phyloP scores from a whole-genome alignment of 1,284 basidiomycete species.

The Tetrapyrgos nigripes region DNA sequence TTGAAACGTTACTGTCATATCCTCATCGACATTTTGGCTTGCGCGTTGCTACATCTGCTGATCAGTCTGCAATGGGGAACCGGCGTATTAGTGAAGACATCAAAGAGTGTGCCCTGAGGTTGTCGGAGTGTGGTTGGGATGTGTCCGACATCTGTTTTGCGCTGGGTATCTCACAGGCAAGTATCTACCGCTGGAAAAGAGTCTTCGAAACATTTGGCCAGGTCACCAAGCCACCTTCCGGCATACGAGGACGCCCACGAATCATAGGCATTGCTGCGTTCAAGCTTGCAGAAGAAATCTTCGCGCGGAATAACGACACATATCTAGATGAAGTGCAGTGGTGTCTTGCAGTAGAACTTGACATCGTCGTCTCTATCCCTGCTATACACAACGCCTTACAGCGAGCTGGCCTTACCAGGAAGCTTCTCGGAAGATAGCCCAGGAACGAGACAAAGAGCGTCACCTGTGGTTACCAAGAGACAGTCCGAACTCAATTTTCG shows the following conservation, averaged over 20 bases:
- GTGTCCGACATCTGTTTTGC: slow-evolving; percentile 16
- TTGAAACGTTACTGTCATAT: too few species aligned
- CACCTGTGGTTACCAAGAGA: not conserved
- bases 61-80: too few species aligned
- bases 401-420: slow-evolving; percentile 15
- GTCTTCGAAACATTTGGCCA: slow-evolving; percentile 19
- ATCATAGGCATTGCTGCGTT: not conserved
- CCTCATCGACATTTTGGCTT: too few species aligned
- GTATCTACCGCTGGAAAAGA: slow-evolving; percentile 26
- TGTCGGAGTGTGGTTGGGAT: slow-evolving; percentile 28
- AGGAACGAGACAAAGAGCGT: slow-evolving; percentile 8
- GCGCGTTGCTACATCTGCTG: too few species aligned
- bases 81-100: not conserved
- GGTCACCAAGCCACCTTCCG: slow-evolving; percentile 11
- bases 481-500: not conserved
- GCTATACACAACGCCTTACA: slow-evolving; percentile 12
- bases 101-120: not conserved
- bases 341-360: slow-evolving; percentile 19
- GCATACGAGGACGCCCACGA: slow-evolving; percentile 12
- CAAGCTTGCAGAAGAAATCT: not conserved
- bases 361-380: slow-evolving; percentile 15
- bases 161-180: slow-evolving; percentile 25
- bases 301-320: slow-evolving; percentile 9
- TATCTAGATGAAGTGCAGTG: slow-evolving; percentile 17
- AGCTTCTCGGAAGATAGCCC: slow-evolving; percentile 17